Percentiles rank a stretch among this genome's conserved stretches.
Conservation (phyloP, 148 eudicot species). For the Persicaria maculosa region DNA sequence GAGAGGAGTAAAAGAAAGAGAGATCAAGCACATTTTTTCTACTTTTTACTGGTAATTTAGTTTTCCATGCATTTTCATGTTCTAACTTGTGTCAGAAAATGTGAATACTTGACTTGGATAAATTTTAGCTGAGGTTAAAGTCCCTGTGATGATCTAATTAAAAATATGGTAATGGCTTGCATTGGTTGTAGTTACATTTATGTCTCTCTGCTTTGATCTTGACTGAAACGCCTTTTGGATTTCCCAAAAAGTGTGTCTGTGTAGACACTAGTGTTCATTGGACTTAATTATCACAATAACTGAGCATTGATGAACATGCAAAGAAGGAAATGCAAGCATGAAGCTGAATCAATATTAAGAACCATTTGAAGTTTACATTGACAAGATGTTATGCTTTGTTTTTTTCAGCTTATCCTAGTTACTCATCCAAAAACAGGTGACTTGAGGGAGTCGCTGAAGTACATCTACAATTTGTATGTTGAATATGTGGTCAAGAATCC, state of each 20-base stretch:
- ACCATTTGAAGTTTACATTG: background rate
- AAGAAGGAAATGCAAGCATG: slow-evolving; percentile 8
- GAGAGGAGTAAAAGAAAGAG: background rate
- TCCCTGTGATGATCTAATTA: background rate
- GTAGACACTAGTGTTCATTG: background rate
- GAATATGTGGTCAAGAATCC: slow-evolving; percentile 96
- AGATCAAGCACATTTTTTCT: background rate
- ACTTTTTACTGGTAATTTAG: too few species aligned
- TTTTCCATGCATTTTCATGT: too few species aligned
- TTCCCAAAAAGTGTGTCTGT: background rate
- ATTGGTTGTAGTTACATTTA: background rate
- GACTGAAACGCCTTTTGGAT: background rate
- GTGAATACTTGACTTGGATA: too few species aligned
- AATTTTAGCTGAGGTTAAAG: too few species aligned
- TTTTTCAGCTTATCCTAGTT: slow-evolving; percentile 70
- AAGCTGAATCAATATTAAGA: background rate
- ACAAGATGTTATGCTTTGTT: background rate
- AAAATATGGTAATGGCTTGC: background rate
- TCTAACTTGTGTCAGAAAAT: too few species aligned
- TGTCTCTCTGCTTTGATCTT: background rate
- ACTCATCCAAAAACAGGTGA: slow-evolving; percentile 87
- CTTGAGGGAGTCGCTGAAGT: slow-evolving; percentile 76
- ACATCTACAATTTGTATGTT: slow-evolving; percentile 79
- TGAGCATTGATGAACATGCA: background rate
- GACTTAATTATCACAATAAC: background rate